Conservation (phyloP, 495 filamentous ascomycete genomes). For the Hypoxylon perforatum region DNA sequence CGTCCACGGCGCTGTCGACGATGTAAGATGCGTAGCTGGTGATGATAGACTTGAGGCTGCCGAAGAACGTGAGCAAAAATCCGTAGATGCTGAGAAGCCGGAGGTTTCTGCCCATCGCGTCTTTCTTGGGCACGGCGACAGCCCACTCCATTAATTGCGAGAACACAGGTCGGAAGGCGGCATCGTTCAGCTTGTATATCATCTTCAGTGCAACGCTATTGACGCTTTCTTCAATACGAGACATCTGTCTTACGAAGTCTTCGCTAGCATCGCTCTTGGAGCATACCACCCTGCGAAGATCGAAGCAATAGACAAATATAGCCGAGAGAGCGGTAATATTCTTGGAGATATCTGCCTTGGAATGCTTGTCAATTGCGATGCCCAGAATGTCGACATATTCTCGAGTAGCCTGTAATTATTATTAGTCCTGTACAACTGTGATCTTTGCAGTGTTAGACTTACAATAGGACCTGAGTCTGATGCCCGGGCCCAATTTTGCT, state of each 20-base stretch:
- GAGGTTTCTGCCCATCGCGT: slow-evolving; percentile 62
- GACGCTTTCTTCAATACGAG: slow-evolving; percentile 71
- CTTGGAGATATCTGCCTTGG: slow-evolving; percentile 78
- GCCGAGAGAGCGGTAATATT: slow-evolving; percentile 72
- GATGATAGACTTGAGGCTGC: slow-evolving; percentile 89
- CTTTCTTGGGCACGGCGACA: slow-evolving; percentile 67
- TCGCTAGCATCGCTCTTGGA: slow-evolving; percentile 51
- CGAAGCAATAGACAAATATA: slow-evolving; percentile 77
- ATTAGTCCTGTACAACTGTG: slow-evolving; percentile 32
- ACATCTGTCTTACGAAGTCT: slow-evolving; percentile 58
- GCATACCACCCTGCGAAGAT: slow-evolving; percentile 69
- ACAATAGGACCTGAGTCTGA: slow-evolving; percentile 67
- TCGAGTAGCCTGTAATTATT: slow-evolving; percentile 63
- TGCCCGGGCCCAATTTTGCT: slow-evolving; percentile 75
- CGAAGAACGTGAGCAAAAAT: slow-evolving; percentile 82
- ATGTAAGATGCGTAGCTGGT: slow-evolving; percentile 89
- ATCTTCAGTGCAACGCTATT: slow-evolving; percentile 81
- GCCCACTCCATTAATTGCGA: slow-evolving; percentile 81
- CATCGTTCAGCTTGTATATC: slow-evolving; percentile 96
- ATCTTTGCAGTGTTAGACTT: slow-evolving; percentile 44
- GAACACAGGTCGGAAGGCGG: slow-evolving; percentile 95
- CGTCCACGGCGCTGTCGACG: slow-evolving; percentile 74
- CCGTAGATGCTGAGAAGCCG: slow-evolving; percentile 77
- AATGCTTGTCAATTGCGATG: slow-evolving; percentile 75
- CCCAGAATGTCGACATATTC: slow-evolving; percentile 75